A percentile compares a stretch with the other conserved stretches of the same genome.
These are phyloP conservation scores for Paramecium pentaurelia DNA, from an alignment of 73 alveolate genomes.

Conservation along the genomic window DNA sequence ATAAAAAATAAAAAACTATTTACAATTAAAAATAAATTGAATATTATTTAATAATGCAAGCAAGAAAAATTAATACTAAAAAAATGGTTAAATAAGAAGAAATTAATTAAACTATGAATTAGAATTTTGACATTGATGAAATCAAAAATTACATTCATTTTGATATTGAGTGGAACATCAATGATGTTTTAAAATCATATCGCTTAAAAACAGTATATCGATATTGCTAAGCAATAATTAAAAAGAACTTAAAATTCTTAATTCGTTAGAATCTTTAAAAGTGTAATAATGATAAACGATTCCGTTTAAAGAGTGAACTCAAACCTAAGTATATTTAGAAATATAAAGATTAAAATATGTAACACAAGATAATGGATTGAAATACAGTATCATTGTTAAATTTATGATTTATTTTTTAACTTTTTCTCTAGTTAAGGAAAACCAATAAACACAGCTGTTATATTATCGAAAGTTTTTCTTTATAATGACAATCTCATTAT, in stretches of 20 bases:
- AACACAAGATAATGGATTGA: background rate
- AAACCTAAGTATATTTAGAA: background rate
- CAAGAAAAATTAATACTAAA: background rate
- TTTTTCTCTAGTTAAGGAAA: conserved; percentile 50
- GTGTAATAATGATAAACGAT: background rate
- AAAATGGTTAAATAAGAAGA: background rate
- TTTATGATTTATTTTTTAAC: background rate
- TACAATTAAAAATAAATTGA: background rate
- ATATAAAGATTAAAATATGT: background rate
- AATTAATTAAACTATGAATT: background rate
- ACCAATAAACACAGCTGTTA: conserved; percentile 76
- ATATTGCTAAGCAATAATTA: background rate
- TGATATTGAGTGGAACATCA: background rate
- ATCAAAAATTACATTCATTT: background rate
- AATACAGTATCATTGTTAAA: background rate
- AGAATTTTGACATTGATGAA: background rate
- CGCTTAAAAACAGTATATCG: background rate
- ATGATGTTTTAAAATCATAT: background rate
- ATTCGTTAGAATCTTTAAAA: background rate
- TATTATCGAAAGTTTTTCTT: conserved; percentile 78
- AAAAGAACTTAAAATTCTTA: background rate
- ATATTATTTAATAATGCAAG: background rate
- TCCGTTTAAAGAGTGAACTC: background rate
- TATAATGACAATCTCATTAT: conserved; percentile 86
- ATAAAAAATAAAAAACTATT: background rate